A percentile compares a stretch with the other conserved stretches of the same genome.
Conservation (phyloP, 176 grass and related monocot species). For the Oryza meridionalis region DNA sequence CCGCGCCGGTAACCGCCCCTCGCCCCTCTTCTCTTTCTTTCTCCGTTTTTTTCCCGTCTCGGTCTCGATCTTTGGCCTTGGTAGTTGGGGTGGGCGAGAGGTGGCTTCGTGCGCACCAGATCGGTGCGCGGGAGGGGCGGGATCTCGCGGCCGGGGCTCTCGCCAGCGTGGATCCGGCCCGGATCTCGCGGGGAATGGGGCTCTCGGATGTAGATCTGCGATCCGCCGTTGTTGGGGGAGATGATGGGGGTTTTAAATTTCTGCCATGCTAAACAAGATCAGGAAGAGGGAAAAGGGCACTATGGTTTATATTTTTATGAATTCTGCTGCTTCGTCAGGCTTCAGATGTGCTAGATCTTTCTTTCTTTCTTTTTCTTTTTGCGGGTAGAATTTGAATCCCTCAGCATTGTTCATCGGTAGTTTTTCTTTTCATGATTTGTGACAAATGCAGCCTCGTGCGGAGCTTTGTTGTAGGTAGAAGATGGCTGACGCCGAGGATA, state of each 20-base stretch:
- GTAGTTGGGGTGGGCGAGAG: too few species aligned
- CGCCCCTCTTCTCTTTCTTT: background rate
- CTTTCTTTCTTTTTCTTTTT: background rate
- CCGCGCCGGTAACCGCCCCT: constrained; percentile 42
- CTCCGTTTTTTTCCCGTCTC: background rate
- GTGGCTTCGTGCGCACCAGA: too few species aligned
- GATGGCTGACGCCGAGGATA: constrained; percentile 76
- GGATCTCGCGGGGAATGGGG: constrained; percentile 25
- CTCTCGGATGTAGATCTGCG: constrained; percentile 33
- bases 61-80: too few species aligned
- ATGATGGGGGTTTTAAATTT: background rate
- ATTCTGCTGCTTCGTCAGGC: background rate
- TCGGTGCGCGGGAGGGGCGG: constrained; percentile 5
- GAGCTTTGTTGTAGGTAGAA: constrained; percentile 52
- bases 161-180: constrained; percentile 32
- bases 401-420: background rate
- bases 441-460: constrained; percentile 20
- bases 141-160: constrained; percentile 5
- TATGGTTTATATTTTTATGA: background rate
- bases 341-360: background rate
- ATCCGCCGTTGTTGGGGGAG: too few species aligned
- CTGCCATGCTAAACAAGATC: background rate
- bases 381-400: background rate
- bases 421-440: background rate
- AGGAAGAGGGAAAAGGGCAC: background rate